phyloP scores from a whole-genome alignment of 176 grass and related monocot species.

The Oryza glaberrima region DNA sequence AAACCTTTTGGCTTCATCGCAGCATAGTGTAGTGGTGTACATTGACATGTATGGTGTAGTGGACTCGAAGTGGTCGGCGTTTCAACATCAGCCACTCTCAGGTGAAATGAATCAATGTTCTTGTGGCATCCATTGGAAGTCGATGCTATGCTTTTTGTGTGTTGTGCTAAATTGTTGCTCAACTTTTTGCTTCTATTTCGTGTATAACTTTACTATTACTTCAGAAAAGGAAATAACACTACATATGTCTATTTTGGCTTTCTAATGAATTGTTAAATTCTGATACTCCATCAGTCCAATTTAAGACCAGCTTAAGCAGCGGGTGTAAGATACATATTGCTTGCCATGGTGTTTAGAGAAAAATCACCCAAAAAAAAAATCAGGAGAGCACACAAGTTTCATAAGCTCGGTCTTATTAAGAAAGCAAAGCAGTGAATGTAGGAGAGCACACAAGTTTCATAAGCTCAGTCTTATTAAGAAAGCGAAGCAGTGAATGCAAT shows the following conservation, averaged over 20 bases:
- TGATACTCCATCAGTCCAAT: not conserved
- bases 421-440: not conserved
- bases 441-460: not conserved
- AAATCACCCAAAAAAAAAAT: not conserved
- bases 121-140: conserved; percentile 5
- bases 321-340: conserved; percentile 7
- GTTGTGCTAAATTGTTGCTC: conserved; percentile 13
- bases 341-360: conserved; percentile 11
- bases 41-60: conserved; percentile 26
- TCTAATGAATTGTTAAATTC: conserved; percentile 19
- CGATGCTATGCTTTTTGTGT: conserved; percentile 27
- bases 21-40: conserved; percentile 45
- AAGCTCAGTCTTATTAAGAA: conserved; percentile 1
- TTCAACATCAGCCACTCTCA: conserved; percentile 24
- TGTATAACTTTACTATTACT: conserved; percentile 40
- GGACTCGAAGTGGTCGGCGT: conserved; percentile 25
- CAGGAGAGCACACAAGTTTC: not conserved
- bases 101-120: conserved; percentile 36
- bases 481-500: not conserved
- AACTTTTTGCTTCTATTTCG: conserved; percentile 15
- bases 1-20: conserved; percentile 9
- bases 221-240: conserved; percentile 14
- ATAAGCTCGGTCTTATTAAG: not conserved
- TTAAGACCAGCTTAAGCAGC: conserved; percentile 14
- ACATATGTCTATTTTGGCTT: not conserved